phyloP scores from a whole-genome alignment of 129 eudicot genomes.

The Flaveria sonorensis region DNA sequence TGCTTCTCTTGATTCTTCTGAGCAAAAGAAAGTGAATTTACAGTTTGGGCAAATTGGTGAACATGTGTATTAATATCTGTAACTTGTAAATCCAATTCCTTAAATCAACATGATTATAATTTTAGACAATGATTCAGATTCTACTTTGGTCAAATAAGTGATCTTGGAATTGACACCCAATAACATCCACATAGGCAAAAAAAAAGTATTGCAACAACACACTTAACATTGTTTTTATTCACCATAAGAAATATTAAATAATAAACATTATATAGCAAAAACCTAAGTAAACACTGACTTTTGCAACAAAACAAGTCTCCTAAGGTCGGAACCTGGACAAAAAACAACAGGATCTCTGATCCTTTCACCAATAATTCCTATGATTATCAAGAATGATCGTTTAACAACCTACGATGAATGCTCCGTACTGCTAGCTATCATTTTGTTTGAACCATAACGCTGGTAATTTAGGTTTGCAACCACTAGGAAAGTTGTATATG shows the following conservation, averaged over 20 bases:
- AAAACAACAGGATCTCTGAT: constrained; percentile 25
- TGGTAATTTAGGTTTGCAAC: constrained; percentile 21
- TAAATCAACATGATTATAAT: no score
- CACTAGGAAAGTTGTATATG: background rate
- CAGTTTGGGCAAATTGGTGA: no score
- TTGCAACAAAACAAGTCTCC: background rate
- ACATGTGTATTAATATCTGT: no score
- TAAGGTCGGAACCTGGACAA: constrained; percentile 9
- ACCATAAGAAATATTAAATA: constrained; percentile 7
- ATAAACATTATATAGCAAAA: background rate
- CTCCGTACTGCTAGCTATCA: constrained; percentile 3
- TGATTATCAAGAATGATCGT: constrained; percentile 8
- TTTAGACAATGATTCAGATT: background rate
- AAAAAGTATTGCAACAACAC: background rate
- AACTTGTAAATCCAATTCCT: no score
- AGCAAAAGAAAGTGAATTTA: no score
- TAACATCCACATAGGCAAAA: background rate
- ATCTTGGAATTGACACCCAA: background rate
- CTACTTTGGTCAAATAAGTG: background rate
- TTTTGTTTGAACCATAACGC: constrained; percentile 13
- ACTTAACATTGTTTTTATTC: constrained; percentile 11
- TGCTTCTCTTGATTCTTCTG: no score
- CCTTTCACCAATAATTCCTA: constrained; percentile 21
- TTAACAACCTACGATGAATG: constrained; percentile 10
- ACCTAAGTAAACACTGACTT: background rate